Evolutionary conservation across 1,139 yeast species (phyloP), one percentile per base, ranked within the genome.

Genomic region (Diutina neorugosa): DNA sequence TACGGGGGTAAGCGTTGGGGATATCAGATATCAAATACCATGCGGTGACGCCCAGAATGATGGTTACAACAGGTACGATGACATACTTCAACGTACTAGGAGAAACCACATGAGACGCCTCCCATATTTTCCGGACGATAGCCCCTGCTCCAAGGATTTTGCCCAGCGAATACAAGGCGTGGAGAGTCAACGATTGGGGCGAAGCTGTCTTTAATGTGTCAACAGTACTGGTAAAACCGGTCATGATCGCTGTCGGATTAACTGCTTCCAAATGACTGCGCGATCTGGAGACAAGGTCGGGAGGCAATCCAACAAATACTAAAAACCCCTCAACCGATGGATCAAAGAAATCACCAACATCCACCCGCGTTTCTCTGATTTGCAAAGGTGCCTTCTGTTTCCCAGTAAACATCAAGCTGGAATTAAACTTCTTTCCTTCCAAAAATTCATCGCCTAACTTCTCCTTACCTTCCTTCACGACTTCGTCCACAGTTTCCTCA

Each of bases 1-100:
- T 90, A 60, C 90, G 75, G 23, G 96, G 95, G 61, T 88, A 80
- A 0, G 98, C 96, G 60, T 86, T 80, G 2, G 97, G 97, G 18
- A 94, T 81, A 65, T 93, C 98, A 54, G 75, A 73, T 12, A 89
- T 69, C 56, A 90, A 65, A 61, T 87, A 89, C 47, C 83, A 82
- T 4, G 21, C n/a, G 7, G 37, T 27, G n/a, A 46, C 21, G 6
- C 40, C 50, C 0, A 81, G 69, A 0, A 90, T 79, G 31, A 82
- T 73, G 0, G 83, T 77, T 1, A 77, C 60, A 0, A 81, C 59
- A 0, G 84, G 88, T 1, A 69, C 61, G 1, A 75, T 71, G 19
- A 74, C 59, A 59, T 61, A 70, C 63, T 62, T 76, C 58, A 65
- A 52, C 2, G 67, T 61, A 3, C 65, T 51, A 2, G 76, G 69